Conservation (phyloP, 2,329 filamentous ascomycete species). For the Hypoxylon sp. region DNA sequence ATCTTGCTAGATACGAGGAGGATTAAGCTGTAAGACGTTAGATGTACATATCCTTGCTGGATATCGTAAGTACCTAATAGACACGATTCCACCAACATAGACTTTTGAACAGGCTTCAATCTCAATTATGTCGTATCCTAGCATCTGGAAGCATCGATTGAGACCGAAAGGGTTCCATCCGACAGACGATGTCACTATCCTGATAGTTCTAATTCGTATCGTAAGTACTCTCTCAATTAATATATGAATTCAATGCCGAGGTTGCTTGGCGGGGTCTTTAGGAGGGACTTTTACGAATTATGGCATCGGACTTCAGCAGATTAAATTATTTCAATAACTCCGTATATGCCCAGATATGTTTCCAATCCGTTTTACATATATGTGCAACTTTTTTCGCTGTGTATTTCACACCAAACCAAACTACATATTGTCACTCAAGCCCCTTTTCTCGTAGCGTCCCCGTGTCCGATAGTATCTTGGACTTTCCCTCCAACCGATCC, state of each 20-base stretch:
- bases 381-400: neutral
- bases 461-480: slow-evolving; percentile 39
- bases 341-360: neutral
- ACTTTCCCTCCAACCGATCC: slow-evolving; percentile 39
- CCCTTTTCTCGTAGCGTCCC: slow-evolving; percentile 40
- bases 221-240: neutral
- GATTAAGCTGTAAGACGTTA: too few species aligned
- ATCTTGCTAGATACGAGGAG: too few species aligned
- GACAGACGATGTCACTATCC: neutral
- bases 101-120: too few species aligned
- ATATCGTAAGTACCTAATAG: too few species aligned
- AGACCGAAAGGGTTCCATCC: neutral
- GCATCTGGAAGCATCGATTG: neutral
- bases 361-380: neutral
- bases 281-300: neutral
- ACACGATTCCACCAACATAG: too few species aligned
- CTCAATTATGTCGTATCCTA: neutral
- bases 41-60: too few species aligned
- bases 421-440: slow-evolving; percentile 7
- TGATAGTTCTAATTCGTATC: neutral
- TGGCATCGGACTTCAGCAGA: neutral
- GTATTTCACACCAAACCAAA: neutral
- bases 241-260: neutral
- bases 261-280: neutral
- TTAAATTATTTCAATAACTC: neutral